phyloP scores from a whole-genome alignment of 768 basidiomycete genomes.

The Tulasnella sp. region DNA sequence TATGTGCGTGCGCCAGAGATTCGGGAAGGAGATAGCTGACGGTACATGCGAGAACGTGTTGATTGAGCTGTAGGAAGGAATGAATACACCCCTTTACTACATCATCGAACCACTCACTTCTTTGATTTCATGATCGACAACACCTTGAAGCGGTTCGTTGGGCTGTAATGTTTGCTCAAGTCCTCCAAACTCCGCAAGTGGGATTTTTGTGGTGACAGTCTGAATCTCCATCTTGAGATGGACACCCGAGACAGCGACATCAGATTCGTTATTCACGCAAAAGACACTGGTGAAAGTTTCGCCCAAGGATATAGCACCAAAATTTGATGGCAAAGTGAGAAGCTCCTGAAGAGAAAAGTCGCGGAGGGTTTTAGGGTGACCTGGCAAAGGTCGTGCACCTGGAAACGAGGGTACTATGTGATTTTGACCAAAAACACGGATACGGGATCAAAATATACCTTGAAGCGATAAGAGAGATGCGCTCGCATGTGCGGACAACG shows the following conservation, averaged over 20 bases:
- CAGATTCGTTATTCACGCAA: constrained; percentile 68
- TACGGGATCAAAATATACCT: constrained; percentile 27
- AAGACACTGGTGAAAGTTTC: constrained; percentile 78
- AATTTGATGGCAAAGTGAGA: constrained; percentile 68
- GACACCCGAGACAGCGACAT: constrained; percentile 48
- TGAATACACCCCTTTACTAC: not conserved
- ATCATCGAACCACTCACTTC: constrained; percentile 45
- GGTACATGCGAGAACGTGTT: constrained; percentile 77
- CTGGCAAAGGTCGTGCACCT: constrained; percentile 44
- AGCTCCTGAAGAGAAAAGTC: constrained; percentile 71
- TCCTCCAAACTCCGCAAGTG: constrained; percentile 53
- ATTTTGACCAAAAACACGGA: not conserved
- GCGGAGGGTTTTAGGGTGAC: constrained; percentile 71
- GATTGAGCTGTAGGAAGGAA: constrained; percentile 21
- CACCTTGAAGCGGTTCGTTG: constrained; percentile 45
- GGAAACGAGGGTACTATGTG: not conserved
- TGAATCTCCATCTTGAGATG: constrained; percentile 74
- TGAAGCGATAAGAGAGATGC: constrained; percentile 67
- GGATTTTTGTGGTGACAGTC: constrained; percentile 52
- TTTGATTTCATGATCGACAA: constrained; percentile 82
- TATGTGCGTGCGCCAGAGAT: constrained; percentile 14
- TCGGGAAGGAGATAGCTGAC: constrained; percentile 65
- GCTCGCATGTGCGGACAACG: constrained; percentile 71
- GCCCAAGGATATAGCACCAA: constrained; percentile 78
- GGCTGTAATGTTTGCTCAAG: constrained; percentile 35